These are phyloP conservation scores for Datisca glomerata DNA, from an alignment of 306 rosid genomes.

Conservation along the genomic window DNA sequence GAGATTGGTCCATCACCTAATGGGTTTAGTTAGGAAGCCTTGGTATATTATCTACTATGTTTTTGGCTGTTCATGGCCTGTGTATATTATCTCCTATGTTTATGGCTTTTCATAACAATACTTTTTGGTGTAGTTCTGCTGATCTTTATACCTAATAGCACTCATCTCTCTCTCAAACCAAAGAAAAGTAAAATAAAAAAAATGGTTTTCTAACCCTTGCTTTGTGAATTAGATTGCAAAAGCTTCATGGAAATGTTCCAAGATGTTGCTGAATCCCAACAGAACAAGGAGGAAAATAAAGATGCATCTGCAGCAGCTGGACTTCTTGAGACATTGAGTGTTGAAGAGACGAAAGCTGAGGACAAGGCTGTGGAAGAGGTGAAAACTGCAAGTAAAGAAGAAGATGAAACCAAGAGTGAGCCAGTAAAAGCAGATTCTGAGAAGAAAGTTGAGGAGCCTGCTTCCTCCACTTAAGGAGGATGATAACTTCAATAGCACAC, in stretches of 20 bases:
- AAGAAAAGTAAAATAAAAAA: too few species aligned
- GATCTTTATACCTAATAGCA: too few species aligned
- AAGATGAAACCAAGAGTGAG: constrained; percentile 16
- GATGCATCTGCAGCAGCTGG: constrained; percentile 62
- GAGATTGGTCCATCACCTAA: too few species aligned
- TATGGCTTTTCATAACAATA: too few species aligned
- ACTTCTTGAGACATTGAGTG: constrained; percentile 63
- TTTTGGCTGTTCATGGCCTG: too few species aligned
- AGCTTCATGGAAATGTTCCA: constrained; percentile 78
- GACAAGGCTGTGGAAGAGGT: constrained; percentile 20
- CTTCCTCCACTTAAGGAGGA: constrained; percentile 25
- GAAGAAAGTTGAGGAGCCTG: constrained; percentile 45
- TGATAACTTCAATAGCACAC: not conserved
- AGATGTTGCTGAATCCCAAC: constrained; percentile 86
- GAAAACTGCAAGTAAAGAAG: constrained; percentile 13
- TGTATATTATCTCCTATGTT: too few species aligned
- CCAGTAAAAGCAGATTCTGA: constrained; percentile 28
- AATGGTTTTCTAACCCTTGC: too few species aligned
- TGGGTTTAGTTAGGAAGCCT: too few species aligned
- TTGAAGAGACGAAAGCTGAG: constrained; percentile 49
- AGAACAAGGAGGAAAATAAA: constrained; percentile 37
- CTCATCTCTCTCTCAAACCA: too few species aligned
- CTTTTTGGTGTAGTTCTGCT: too few species aligned
- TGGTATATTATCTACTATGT: too few species aligned
- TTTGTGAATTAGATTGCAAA: constrained; percentile 76